Base-by-base conservation (phyloP, 2,329 filamentous ascomycete species). In the Nigrograna mackinnonii region DNA sequence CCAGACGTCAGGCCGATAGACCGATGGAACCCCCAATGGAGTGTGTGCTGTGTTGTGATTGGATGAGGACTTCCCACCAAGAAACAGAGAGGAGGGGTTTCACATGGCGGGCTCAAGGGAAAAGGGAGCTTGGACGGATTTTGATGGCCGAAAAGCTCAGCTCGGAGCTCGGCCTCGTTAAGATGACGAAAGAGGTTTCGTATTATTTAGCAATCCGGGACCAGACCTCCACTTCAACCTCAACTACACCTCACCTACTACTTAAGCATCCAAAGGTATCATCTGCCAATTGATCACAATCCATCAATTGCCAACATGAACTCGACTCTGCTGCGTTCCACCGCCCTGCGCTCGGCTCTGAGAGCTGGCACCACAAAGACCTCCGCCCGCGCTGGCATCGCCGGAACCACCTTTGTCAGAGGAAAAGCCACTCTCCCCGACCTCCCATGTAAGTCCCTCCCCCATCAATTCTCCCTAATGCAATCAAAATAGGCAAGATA, bases 381-480 rank as follows among this genome's bases (percentile, higher is more conserved):
- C 50, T 72, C 78, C 43, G 66, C 69, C 61, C 79, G 82, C 58
- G 82, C 85, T 63, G 77, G 79, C 46, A 76, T 88, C 64, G 83
- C 86, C 54, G 83, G 83, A 70, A 86, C 85, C 58, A 87, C 81
- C 67, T 95, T 95, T 64, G 80, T 86, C 58, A 85, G 91, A 62
- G 84, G 83, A 74, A 96, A 96, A 79, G 92, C 89, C 39, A 96
- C 91, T 31, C 86, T 99, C 31, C 94, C 94, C 52, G 91, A 96
- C 64, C 85, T 97, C 11, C 68, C 83, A 60, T 91, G 86, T 89
- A 79, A 50, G 81, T 37, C 6, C 11, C 16, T 21, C 39, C 14
- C 16, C 28, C 6, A 9, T 5, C 11, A 9, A 9, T 4, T n/a
- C n/a, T n/a, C n/a, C n/a, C n/a, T n/a, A n/a, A n/a, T n/a, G n/a